Conservation (phyloP, 2,329 filamentous ascomycete genomes). For the Arthrobotrys musiformis region DNA sequence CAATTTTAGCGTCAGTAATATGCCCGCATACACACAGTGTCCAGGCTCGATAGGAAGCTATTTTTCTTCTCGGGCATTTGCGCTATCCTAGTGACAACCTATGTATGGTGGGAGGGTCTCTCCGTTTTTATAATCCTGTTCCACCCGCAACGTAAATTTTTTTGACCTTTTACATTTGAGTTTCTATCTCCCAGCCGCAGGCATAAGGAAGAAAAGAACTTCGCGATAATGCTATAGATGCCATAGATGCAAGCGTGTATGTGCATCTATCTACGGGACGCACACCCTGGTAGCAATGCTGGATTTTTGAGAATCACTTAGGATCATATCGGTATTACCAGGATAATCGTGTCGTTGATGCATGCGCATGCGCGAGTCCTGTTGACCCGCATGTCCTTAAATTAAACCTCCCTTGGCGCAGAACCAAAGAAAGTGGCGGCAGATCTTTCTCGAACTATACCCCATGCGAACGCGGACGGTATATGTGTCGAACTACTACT, state of each 20-base stretch:
- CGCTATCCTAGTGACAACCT: neutral
- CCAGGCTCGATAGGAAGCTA: neutral
- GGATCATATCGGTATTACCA: neutral
- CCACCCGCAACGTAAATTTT: too few relatives aligned
- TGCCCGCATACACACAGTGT: neutral
- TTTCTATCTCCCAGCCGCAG: neutral
- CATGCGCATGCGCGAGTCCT: slow-evolving; percentile 19
- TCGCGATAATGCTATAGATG: neutral
- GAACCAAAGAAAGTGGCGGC: neutral
- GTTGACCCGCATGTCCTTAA: slow-evolving; percentile 13
- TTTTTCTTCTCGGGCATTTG: neutral
- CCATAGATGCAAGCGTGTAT: neutral
- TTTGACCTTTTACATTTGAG: neutral
- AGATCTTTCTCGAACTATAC: neutral
- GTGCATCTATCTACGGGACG: neutral
- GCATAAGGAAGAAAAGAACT: neutral
- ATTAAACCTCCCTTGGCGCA: slow-evolving; percentile 8
- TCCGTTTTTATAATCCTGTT: neutral
- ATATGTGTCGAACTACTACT: neutral
- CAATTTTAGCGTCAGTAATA: neutral
- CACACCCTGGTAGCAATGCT: too few relatives aligned
- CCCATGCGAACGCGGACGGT: slow-evolving; percentile 20
- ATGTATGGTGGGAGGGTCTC: slow-evolving; percentile 9
- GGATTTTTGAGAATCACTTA: neutral
- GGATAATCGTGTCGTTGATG: slow-evolving; percentile 4